phyloP scores from a whole-genome alignment of 805 yeast species.

The Suhomyces emberorum region DNA sequence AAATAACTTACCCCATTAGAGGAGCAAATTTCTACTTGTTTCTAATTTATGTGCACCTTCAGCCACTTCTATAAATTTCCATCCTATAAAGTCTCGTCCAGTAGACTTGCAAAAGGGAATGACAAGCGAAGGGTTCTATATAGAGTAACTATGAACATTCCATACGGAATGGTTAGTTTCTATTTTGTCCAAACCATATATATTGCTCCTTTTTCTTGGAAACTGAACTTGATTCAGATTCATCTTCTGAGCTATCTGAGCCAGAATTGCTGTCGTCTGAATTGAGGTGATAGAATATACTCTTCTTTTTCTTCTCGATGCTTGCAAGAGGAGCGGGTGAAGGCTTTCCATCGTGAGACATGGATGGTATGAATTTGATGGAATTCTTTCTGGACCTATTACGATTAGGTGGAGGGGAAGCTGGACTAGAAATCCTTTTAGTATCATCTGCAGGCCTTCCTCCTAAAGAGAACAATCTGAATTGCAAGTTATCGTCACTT shows the following conservation, averaged over 20 bases:
- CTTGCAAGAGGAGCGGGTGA: background rate
- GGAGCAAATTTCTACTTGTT: too few relatives aligned
- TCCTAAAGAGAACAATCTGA: conserved; percentile 15
- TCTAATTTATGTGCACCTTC: too few relatives aligned
- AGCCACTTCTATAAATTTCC: too few relatives aligned
- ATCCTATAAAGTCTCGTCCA: too few relatives aligned
- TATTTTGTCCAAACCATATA: conserved; percentile 39
- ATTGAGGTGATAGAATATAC: conserved; percentile 32
- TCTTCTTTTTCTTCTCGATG: conserved; percentile 9
- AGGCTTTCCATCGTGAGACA: conserved; percentile 8
- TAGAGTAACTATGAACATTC: background rate
- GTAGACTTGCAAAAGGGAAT: background rate
- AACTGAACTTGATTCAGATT: conserved; percentile 1
- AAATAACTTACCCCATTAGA: too few relatives aligned
- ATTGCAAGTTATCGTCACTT: conserved; percentile 7
- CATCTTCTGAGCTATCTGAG: conserved; percentile 6
- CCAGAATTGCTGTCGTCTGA: conserved; percentile 14
- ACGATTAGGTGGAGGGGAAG: conserved; percentile 3
- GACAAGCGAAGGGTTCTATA: background rate
- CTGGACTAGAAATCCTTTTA: background rate
- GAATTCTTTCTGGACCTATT: conserved; percentile 24
- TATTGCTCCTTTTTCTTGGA: conserved; percentile 18
- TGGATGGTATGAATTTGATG: conserved; percentile 30
- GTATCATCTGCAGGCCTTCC: conserved; percentile 3
- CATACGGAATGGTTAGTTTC: conserved; percentile 2